Base-by-base conservation (phyloP, 441 rosid species). In the Adansonia rubrostipa region DNA sequence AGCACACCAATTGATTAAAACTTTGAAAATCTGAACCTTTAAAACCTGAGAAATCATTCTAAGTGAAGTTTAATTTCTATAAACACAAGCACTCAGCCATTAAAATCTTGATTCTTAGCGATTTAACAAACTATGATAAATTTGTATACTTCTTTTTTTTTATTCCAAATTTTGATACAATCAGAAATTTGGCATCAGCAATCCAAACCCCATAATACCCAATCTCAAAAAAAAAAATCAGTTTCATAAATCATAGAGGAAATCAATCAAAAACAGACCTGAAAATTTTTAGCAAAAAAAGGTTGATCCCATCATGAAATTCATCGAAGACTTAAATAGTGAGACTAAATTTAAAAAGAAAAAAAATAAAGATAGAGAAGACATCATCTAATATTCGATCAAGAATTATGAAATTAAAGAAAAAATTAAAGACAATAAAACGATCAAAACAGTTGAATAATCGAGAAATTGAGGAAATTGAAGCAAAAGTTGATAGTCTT, bases 361-460 rank as follows among this genome's bases (percentile, higher is more conserved):
- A 61, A 20, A 11, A 8, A 8, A 17, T 42, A 1, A 5, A 22
- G 0, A 48, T 0, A 20, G 9, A 47, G 11, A 14, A 47, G 13
- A 14, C 20, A 66, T 66, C 20, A 66, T 66, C 48, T 66, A 9
- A 5, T n/a, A 66, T 70, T 11, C 19, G 20, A 71, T 50, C 74
- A 22, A 71, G 4, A 44, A 66, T n/a, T 36, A 63, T 36, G 19
- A 33, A 28, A 63, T 63, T 66, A n/a, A 44, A 66, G 11, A 17
- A 10, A 11, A 47, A 47, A 14, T 9, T 36, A 14, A 6, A 10
- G 0, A 20, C 14, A 50, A 15, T 20, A 22, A 28, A 22, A 71
- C 6, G 3, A 50, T 54, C 5, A 20, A 48, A 69, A 20, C 2
- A 70, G 11, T 9, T 24, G 3, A 28, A 70, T 20, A 15, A 5